phyloP scores from a whole-genome alignment of 352 stramenopile genomes.

The Phytopythium delawarense region DNA sequence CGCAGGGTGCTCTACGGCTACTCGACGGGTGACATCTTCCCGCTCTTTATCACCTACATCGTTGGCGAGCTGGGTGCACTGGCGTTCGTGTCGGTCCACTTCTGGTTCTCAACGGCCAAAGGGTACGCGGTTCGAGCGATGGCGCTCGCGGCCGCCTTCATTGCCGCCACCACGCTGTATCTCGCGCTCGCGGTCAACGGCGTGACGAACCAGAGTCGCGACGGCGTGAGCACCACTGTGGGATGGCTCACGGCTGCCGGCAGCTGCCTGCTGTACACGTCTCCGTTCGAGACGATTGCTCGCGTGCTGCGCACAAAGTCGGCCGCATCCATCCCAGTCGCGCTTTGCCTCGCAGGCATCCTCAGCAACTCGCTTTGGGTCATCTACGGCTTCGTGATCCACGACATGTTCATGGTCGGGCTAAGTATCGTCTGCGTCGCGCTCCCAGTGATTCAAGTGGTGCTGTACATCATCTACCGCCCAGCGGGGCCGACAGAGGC shows the following conservation, averaged over 20 bases:
- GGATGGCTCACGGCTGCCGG: conserved; percentile 9
- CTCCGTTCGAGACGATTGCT: conserved; percentile 15
- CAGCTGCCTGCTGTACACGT: conserved; percentile 22
- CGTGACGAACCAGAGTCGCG: conserved; percentile 9
- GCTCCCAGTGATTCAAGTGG: conserved; percentile 30
- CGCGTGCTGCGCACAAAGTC: conserved; percentile 19
- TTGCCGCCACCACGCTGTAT: conserved; percentile 9
- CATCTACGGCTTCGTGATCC: conserved; percentile 20
- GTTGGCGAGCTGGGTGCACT: conserved; percentile 10
- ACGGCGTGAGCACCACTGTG: conserved; percentile 9
- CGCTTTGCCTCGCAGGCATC: conserved; percentile 17
- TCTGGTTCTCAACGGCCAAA: neutral
- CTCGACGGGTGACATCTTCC: conserved; percentile 31
- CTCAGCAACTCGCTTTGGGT: conserved; percentile 32
- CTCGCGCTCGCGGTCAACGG: conserved; percentile 12
- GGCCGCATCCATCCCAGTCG: conserved; percentile 30
- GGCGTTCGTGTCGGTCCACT: neutral
- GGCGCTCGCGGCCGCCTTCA: neutral
- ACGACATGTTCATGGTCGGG: conserved; percentile 30
- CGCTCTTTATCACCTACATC: conserved; percentile 9
- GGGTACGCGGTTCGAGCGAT: neutral
- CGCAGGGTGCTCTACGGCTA: conserved; percentile 36
- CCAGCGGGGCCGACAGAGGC: neutral
- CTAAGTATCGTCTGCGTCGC: conserved; percentile 27
- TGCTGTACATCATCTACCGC: conserved; percentile 30